Evolutionary conservation across 2,329 filamentous ascomycete genomes (phyloP).

Genomic region (Canariomyces notabilis): DNA sequence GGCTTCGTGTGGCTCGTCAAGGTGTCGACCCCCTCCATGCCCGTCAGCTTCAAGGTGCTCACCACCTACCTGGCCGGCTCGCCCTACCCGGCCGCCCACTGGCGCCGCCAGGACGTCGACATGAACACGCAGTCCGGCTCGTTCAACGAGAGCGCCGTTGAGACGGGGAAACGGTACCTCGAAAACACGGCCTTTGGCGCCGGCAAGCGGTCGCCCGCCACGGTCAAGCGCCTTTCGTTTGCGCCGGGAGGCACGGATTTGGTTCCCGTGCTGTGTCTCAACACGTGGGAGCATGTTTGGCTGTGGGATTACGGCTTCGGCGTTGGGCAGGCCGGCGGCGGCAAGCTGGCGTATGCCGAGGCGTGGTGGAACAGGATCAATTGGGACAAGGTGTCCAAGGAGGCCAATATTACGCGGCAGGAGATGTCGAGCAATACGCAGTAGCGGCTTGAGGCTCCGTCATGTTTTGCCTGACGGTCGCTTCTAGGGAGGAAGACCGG

Average conservation of each 20-base stretch:
- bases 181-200: slow-evolving; percentile 13
- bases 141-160: slow-evolving; percentile 32
- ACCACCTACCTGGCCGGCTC: slow-evolving; percentile 88
- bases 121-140: slow-evolving; percentile 58
- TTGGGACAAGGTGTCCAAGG: slow-evolving; percentile 66
- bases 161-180: slow-evolving; percentile 25
- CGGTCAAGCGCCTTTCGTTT: slow-evolving; percentile 33
- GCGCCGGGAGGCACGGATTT: slow-evolving; percentile 65
- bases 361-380: slow-evolving; percentile 86
- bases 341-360: slow-evolving; percentile 71
- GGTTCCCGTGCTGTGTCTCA: slow-evolving; percentile 79
- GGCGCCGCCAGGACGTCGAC: slow-evolving; percentile 64
- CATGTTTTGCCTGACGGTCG: background rate
- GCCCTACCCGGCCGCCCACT: slow-evolving; percentile 80
- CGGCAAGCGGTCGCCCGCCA: slow-evolving; percentile 2
- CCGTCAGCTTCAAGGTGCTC: slow-evolving; percentile 58
- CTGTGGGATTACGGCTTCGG: slow-evolving; percentile 70
- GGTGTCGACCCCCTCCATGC: slow-evolving; percentile 30
- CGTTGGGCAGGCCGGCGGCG: slow-evolving; percentile 52
- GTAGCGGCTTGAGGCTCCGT: background rate
- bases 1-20: slow-evolving; percentile 95
- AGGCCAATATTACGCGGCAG: slow-evolving; percentile 26
- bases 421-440: slow-evolving; percentile 12
- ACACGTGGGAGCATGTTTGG: slow-evolving; percentile 95
- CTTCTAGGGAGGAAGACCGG: background rate